Evolutionary conservation across 2,329 filamentous ascomycete genomes (phyloP), one percentile per base, ranked within the genome.

Genomic region (Xylaria sp.): DNA sequence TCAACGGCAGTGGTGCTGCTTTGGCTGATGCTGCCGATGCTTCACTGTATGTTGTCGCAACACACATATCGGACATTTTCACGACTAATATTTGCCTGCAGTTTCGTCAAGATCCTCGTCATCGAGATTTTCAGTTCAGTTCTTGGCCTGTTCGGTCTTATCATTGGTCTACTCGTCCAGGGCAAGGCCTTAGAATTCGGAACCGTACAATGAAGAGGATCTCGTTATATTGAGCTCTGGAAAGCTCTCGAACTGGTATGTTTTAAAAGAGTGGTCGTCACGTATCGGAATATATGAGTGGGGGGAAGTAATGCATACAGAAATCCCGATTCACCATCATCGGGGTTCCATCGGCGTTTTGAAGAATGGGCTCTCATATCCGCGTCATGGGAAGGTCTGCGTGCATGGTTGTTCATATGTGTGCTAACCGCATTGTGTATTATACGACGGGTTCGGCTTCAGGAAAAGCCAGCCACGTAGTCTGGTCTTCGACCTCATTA

Each of bases 111-210:
- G 80, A 96, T 99, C 68, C 86, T 99, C 55, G 93, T 99, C 68
- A 95, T 99, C 71, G 95, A 99, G 77, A 99, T 99, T 74, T 99
- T 99, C 81, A 97, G 92, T 74, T 97, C 93, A 47, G 93, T 99
- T 53, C 83, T 99, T 9, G 94, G 95, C 65, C 85, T 99, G 2
- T 99, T 99, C 71, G 95, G 94, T 60, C 83, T 99, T 65, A 99
- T 99, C 71, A 87, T 99, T 67, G 94, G 95, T 51, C 83, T 99
- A 58, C 81, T 99, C 66, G 83, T 97, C 55, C 90, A 91, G 60
- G 83, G 88, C 73, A 96, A 94, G 76, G 92, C 94, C 30, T 73
- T 79, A 23, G 90, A 92, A 64, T 95, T 97, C 63, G 80, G 80
- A 56, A 61, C 55, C 48, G 54, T 59, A 63, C 72, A 73, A 56